Evolutionary conservation across 306 rosid species (phyloP), one percentile per base, ranked within the genome.

Genomic region (Parietaria judaica): DNA sequence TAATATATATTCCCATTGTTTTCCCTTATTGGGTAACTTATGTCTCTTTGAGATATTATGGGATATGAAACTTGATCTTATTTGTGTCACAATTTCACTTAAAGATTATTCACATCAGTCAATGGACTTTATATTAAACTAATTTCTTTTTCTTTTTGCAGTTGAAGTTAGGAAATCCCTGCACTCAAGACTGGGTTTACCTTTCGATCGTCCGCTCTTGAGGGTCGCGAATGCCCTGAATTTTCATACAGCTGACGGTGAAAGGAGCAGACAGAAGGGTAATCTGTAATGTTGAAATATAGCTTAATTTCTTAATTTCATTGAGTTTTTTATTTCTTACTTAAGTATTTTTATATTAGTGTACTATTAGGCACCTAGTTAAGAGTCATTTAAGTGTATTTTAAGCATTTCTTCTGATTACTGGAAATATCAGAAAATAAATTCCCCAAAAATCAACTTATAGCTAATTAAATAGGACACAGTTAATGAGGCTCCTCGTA

Each of bases 101-200:
- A 14, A 11, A 4, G 12, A 16, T 49, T 12, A 36, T 41, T 41
- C 45, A 41, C 45, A 41, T 41, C 45, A 56, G 14, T 9, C 12
- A 41, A 44, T 38, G 43, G 52, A n/a, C 51, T 43, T 54, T 54
- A 13, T 36, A 31, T 54, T 58, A 49, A 31, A 59, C 49, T 58
- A 3, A 14, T 23, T 23, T 7, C 57, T 0, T 53, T 79, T 73
- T 15, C 73, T 47, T 70, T 79, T 74, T 81, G 61, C 81, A 92
- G 98, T 92, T 79, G 98, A 88, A 70, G 76, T 80, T 59, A 80
- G 98, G 78, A 86, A 74, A 79, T 78, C 95, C 69, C 74, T 92
- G 53, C 98, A 92, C 71, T 70, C 83, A 54, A 82, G 95, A 65
- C 68, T 88, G 70, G 98, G 98, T 68, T 75, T 92, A 69, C 96